Evolutionary conservation across 192 early-diverging fungal species (phyloP), one percentile per base, ranked within the genome.

Genomic region (Backusella westeae): DNA sequence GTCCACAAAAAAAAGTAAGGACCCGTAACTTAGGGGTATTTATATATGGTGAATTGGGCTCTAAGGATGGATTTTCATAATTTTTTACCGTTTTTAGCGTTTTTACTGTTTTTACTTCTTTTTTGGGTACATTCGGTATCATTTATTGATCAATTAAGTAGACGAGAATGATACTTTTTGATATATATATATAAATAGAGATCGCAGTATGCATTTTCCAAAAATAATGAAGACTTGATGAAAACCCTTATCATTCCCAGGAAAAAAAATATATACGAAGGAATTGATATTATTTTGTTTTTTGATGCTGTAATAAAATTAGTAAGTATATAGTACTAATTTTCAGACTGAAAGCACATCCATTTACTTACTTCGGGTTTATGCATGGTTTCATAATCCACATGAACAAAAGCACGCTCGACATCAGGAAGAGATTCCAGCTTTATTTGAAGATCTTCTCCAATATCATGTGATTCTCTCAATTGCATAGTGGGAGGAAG

Each of bases 381-480:
- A 84, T 98, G 96, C 36, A 84, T 88, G 21, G 89, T 91, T 81
- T 98, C 96, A 79, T 96, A 97, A 84, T 99, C 96, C 15, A 96
- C 89, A 77, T 98, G 97, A 3, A 98, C 96, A 87, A 96, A 97
- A 26, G 94, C 95, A 26, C 97, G 85, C 44, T 97, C 97, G 1
- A 99, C 96, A 38, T 92, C 89, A 4, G 91, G 89, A 44, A 99
- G 77, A 6, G 82, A 85, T 79, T 98, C 97, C 29, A 98, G 82
- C 82, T 96, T 95, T 67, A 91, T 89, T 82, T 99, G 96, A 65
- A 98, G 86, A 75, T 86, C 84, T 78, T 97, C 96, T 15, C 94
- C 94, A 71, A 99, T 94, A 77, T 98, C 97, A 78, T 99, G 97
- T n/a, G 93, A 85, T 42, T 91, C 90, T 14, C 85, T 74, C 73